Evolutionary conservation across 805 yeast genomes (phyloP).

Genomic region (Metschnikowia vanudenii): DNA sequence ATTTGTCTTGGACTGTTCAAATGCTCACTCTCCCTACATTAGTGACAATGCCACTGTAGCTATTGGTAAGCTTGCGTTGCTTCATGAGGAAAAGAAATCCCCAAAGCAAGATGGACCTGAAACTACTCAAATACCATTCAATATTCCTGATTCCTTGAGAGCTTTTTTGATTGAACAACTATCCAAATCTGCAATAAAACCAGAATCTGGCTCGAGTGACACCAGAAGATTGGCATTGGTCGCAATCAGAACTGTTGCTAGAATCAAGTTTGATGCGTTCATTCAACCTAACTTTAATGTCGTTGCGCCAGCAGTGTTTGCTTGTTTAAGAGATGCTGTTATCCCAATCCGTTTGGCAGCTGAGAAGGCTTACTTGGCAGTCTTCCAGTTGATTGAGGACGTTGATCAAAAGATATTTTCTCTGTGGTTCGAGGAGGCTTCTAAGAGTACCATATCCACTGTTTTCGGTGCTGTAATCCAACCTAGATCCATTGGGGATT

Average conservation of each 20-base stretch:
- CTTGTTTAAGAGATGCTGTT: constrained; percentile 80
- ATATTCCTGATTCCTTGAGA: constrained; percentile 42
- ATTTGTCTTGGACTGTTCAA: constrained; percentile 46
- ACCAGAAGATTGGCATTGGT: constrained; percentile 78
- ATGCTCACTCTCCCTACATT: constrained; percentile 48
- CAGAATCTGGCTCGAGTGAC: constrained; percentile 64
- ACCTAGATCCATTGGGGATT: constrained; percentile 79
- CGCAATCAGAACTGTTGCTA: constrained; percentile 69
- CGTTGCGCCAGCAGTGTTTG: constrained; percentile 71
- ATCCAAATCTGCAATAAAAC: constrained; percentile 48
- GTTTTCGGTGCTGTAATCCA: constrained; percentile 49
- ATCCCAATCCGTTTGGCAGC: constrained; percentile 94
- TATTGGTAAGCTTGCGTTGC: constrained; percentile 72
- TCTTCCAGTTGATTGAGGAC: constrained; percentile 73
- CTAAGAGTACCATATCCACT: constrained; percentile 36
- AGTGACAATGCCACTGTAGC: constrained; percentile 79
- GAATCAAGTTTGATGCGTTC: constrained; percentile 51
- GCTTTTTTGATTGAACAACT: constrained; percentile 49
- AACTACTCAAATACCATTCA: constrained; percentile 28
- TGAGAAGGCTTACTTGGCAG: constrained; percentile 78
- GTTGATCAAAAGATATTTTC: constrained; percentile 51
- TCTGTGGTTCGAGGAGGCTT: constrained; percentile 56
- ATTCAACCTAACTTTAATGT: constrained; percentile 53
- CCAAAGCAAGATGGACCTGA: constrained; percentile 22
- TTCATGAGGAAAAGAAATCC: constrained; percentile 39